These are phyloP conservation scores for Cornus controversa DNA, from an alignment of 148 eudicot species.

Conservation along the genomic window DNA sequence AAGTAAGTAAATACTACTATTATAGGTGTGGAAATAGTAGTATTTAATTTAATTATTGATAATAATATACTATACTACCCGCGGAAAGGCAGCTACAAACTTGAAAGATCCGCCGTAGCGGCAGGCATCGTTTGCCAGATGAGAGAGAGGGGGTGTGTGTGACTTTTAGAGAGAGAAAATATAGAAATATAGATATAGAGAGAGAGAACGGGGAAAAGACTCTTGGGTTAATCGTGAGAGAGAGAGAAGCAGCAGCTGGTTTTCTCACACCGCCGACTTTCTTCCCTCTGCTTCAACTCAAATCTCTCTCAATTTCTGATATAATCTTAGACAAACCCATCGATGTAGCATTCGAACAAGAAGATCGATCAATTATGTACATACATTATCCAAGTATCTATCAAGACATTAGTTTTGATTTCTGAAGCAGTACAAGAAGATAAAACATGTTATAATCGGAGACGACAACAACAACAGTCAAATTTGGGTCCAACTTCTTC, in stretches of 20 bases:
- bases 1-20: too few relatives aligned
- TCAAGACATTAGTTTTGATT: not conserved
- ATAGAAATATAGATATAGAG: constrained; percentile 1
- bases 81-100: constrained; percentile 24
- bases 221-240: constrained; percentile 16
- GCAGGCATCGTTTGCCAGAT: constrained; percentile 24
- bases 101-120: constrained; percentile 30
- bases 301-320: not conserved
- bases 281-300: not conserved
- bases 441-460: not conserved
- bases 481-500: constrained; percentile 7
- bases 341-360: not conserved
- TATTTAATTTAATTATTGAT: too few relatives aligned
- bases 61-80: not conserved
- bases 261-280: too few relatives aligned
- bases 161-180: not conserved
- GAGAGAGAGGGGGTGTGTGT: constrained; percentile 2
- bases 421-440: constrained; percentile 1
- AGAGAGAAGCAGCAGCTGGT: not conserved
- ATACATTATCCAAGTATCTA: too few relatives aligned
- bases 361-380: not conserved
- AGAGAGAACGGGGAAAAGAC: not conserved
- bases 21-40: too few relatives aligned
- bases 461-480: not conserved
- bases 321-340: not conserved